Evolutionary conservation across 768 basidiomycete species (phyloP), one percentile per base, ranked within the genome.

Genomic region (Dentipellis fragilis): DNA sequence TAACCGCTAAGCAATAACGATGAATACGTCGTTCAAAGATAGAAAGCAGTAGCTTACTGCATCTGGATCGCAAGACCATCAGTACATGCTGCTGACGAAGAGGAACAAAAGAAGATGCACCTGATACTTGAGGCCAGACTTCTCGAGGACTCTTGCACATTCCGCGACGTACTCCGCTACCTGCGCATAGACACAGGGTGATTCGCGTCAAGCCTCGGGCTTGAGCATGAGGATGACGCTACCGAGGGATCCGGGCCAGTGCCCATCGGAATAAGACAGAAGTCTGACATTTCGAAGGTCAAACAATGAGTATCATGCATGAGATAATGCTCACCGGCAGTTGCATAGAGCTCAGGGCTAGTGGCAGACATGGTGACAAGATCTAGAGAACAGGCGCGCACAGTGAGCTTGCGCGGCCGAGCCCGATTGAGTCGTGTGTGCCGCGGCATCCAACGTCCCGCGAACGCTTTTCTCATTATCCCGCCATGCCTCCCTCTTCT

Each of bases 211-310:
- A 22, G 23, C n/a, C 42, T n/a, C 52, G 37, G 14, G 45, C 9
- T 40, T 48, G 39, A 23, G 23, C 39, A 11, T 19, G 9, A 23
- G 6, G 12, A 22, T 35, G 16, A 17, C 17, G 57, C 78, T 59
- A 87, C 91, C 6, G 88, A 91, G 21, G 88, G 71, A 34, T 82
- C 79, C 14, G 42, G 53, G 11, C 68, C 80, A 2, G 87, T 89
- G 55, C 91, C 91, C 54, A 93, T 85, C 11, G 91, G 92, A 55
- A 93, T 84, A 39, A 93, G 80, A 64, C 91, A 93, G 65, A 94
- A 92, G 68, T 93, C 91, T 91, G 57, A 38, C 17, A n/a, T 16
- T 16, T 16, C 37, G 37, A 59, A 1, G 49, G 39, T 23, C 42
- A 4, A 23, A 21, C 22, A 40, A 46, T 49, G 21, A 48, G 22